Percentiles rank a stretch among this genome's conserved stretches.
These are phyloP conservation scores for Talaromyces wortmannii DNA, from an alignment of 495 filamentous ascomycete genomes.

Conservation along the genomic window DNA sequence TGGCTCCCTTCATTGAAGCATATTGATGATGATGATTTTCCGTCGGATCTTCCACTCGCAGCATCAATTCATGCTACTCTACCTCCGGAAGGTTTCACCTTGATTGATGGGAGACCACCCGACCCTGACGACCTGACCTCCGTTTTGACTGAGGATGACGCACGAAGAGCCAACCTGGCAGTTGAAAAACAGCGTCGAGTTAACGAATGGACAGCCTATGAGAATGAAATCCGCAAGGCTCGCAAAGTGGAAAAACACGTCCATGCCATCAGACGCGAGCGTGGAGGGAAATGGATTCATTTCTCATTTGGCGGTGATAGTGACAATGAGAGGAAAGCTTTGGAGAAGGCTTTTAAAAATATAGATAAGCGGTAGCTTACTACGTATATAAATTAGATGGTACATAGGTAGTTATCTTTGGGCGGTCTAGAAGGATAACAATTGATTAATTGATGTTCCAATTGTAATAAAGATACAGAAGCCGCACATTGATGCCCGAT, in stretches of 20 bases:
- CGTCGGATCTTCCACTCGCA: background rate
- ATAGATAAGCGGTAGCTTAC: background rate
- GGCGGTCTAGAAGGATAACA: too few relatives aligned
- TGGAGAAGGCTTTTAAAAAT: background rate
- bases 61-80: background rate
- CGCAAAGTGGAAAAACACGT: conserved; percentile 20
- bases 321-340: conserved; percentile 3
- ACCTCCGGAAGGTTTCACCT: background rate
- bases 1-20: conserved; percentile 22
- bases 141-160: background rate
- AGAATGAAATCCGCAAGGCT: conserved; percentile 13
- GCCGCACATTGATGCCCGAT: too few relatives aligned
- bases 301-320: conserved; percentile 24
- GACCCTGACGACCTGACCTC: background rate
- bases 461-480: too few relatives aligned
- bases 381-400: background rate
- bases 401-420: too few relatives aligned
- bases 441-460: too few relatives aligned
- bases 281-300: conserved; percentile 30
- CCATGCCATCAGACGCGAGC: conserved; percentile 17
- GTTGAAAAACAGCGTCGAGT: conserved; percentile 16
- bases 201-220: conserved; percentile 20
- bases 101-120: conserved; percentile 6
- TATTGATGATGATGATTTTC: conserved; percentile 5
- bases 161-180: conserved; percentile 28